Evolutionary conservation across 2,329 filamentous ascomycete species (phyloP), one percentile per base, ranked within the genome.

Genomic region (Dryadomyces quercus-mongolicae): DNA sequence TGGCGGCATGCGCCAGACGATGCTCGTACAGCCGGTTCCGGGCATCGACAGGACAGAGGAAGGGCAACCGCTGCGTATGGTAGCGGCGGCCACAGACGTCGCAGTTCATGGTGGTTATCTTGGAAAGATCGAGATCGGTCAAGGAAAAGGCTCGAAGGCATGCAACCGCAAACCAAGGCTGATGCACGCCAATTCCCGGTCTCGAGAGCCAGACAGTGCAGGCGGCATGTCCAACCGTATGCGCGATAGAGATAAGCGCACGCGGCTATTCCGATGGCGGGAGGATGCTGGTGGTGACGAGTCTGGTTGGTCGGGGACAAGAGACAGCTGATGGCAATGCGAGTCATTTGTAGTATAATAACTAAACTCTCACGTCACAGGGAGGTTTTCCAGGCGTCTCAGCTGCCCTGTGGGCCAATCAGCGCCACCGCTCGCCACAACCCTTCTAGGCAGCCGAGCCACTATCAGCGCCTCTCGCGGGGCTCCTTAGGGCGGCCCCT

Each of bases 1-100:
- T 67, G 55, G 72, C 72, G 53, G 81, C 75, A 60, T 80, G 74
- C 57, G 80, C 77, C 56, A 88, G 65, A 49, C 85, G 82, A 22
- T 74, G 68, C 40, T 80, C 77, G 65, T 89, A 89, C 34, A 88
- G 72, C 52, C 71, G 70, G 62, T 85, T 88, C 52, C 85, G 78
- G 49, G 82, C 84, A 69, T 88, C 86, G 49, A 84, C 78, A 25
- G 78, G 72, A 65, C 86, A 90, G 61, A 86, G 72, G 62, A 87
- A 85, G 13, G 80, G 80, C 54, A 82, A 67, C 63, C 72, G 76
- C 59, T 74, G 70, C n/a, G 74, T 62, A 59, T 77, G 74, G 67
- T 79, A 72, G 63, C 70, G 66, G 63, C 78, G 73, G 66, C 73
- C 71, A 67, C 85, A 89, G 66, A 86, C 78, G 65, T 82, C 76